Conservation (phyloP, 2,329 filamentous ascomycete genomes). For the Myrmaecium sp. region DNA sequence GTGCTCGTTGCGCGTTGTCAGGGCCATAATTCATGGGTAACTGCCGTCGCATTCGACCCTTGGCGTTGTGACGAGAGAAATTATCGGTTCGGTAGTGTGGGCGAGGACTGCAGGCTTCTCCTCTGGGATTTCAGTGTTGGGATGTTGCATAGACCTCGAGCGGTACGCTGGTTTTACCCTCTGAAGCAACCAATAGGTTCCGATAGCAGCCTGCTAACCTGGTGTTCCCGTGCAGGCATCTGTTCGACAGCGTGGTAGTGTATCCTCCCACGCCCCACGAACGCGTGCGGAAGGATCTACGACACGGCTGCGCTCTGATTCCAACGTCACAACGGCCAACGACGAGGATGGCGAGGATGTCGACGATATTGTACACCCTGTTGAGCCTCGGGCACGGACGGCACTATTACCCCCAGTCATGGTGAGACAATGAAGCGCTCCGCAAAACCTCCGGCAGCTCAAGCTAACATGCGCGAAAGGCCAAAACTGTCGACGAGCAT, state of each 20-base stretch:
- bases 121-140: slow-evolving; percentile 97
- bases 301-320: slow-evolving; percentile 51
- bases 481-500: slow-evolving; percentile 71
- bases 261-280: slow-evolving; percentile 34
- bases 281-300: slow-evolving; percentile 45
- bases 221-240: slow-evolving; percentile 28
- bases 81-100: slow-evolving; percentile 90
- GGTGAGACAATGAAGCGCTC: slow-evolving; percentile 28
- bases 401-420: slow-evolving; percentile 82
- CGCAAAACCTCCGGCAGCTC: slow-evolving; percentile 4
- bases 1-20: slow-evolving; percentile 81
- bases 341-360: slow-evolving; percentile 40
- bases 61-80: slow-evolving; percentile 94
- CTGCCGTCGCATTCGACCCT: slow-evolving; percentile 81
- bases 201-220: too few relatives aligned
- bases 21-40: slow-evolving; percentile 92
- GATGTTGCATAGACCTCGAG: slow-evolving; percentile 85
- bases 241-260: slow-evolving; percentile 37
- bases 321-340: slow-evolving; percentile 38
- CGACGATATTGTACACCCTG: slow-evolving; percentile 52
- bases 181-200: slow-evolving; percentile 1
- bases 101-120: slow-evolving; percentile 77
- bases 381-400: slow-evolving; percentile 70
- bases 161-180: slow-evolving; percentile 36
- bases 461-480: slow-evolving; percentile 29